Percentiles rank a stretch among this genome's conserved stretches.
Conservation (phyloP, 1,284 basidiomycete genomes). For the Trametes polyzona region DNA sequence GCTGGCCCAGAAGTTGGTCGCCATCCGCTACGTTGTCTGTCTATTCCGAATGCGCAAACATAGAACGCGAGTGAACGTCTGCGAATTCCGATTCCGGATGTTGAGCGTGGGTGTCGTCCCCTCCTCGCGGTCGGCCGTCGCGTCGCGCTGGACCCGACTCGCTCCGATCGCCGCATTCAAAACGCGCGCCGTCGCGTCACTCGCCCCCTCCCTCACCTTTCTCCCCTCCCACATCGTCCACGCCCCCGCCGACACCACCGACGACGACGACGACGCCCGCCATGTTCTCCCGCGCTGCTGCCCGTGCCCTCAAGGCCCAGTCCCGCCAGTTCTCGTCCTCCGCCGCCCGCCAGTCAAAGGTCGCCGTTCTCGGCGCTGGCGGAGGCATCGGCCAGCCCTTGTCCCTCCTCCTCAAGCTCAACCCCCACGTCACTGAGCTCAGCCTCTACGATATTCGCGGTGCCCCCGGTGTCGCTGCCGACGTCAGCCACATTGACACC, state of each 20-base stretch:
- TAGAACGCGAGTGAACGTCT: neutral
- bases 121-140: neutral
- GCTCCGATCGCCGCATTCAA: constrained; percentile 23
- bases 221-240: constrained; percentile 6
- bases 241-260: constrained; percentile 10
- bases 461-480: constrained; percentile 91
- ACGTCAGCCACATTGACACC: constrained; percentile 94
- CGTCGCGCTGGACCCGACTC: constrained; percentile 18
- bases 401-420: constrained; percentile 86
- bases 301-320: constrained; percentile 49
- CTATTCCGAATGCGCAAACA: neutral
- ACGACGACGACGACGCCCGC: constrained; percentile 17
- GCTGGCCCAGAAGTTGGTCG: constrained; percentile 77
- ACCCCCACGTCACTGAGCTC: constrained; percentile 79
- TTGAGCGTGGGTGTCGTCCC: neutral
- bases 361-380: constrained; percentile 90
- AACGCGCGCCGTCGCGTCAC: constrained; percentile 20
- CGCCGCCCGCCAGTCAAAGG: constrained; percentile 73
- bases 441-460: constrained; percentile 92
- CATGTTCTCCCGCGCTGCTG: constrained; percentile 64
- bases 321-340: constrained; percentile 82
- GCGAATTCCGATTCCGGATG: constrained; percentile 1
- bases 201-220: constrained; percentile 15
- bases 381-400: constrained; percentile 94
- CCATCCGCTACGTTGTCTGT: constrained; percentile 46